Percentiles rank a stretch among this genome's conserved stretches.
These are phyloP conservation scores for Ilyonectria mors-panacis DNA, from an alignment of 2,329 filamentous ascomycete species.

Conservation along the genomic window DNA sequence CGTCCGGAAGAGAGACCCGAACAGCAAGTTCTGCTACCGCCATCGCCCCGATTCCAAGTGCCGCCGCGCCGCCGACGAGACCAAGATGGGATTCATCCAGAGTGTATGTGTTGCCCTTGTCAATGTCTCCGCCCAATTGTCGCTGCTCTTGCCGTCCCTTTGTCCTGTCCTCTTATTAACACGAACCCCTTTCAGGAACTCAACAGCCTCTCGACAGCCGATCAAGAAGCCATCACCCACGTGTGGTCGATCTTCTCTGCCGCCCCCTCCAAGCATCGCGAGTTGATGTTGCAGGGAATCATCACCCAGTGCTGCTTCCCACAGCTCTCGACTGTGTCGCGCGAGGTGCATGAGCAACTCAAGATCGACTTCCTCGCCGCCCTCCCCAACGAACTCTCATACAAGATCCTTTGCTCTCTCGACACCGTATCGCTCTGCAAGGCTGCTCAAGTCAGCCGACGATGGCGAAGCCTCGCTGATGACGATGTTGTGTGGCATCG, in stretches of 20 bases:
- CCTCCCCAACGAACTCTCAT: slow-evolving; percentile 89
- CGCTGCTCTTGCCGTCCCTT: not conserved
- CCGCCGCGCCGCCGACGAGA: slow-evolving; percentile 91
- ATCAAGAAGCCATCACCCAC: slow-evolving; percentile 96
- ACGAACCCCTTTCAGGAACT: slow-evolving; percentile 72
- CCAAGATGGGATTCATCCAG: slow-evolving; percentile 95
- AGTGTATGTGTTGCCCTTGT: slow-evolving; percentile 68
- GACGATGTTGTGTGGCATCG: slow-evolving; percentile 97
- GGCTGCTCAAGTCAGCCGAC: slow-evolving; percentile 91
- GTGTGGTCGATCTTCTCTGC: slow-evolving; percentile 99
- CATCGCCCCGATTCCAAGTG: slow-evolving; percentile 96
- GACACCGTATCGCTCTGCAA: slow-evolving; percentile 97
- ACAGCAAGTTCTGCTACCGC: slow-evolving; percentile 95
- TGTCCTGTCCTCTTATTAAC: slow-evolving; percentile 18
- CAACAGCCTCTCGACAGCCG: slow-evolving; percentile 82
- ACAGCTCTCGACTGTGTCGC: slow-evolving; percentile 92
- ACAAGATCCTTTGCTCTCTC: slow-evolving; percentile 92
- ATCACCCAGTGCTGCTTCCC: slow-evolving; percentile 98
- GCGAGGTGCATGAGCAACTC: slow-evolving; percentile 92
- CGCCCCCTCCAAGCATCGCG: slow-evolving; percentile 92
- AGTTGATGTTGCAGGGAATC: slow-evolving; percentile 96
- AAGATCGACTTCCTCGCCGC: slow-evolving; percentile 97
- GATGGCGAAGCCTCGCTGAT: slow-evolving; percentile 92
- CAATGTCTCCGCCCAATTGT: not conserved
- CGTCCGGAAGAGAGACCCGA: slow-evolving; percentile 69